A percentile compares a stretch with the other conserved stretches of the same genome.
phyloP scores from a whole-genome alignment of 169 alveolate genomes.

The Cryptosporidium xiaoi region DNA sequence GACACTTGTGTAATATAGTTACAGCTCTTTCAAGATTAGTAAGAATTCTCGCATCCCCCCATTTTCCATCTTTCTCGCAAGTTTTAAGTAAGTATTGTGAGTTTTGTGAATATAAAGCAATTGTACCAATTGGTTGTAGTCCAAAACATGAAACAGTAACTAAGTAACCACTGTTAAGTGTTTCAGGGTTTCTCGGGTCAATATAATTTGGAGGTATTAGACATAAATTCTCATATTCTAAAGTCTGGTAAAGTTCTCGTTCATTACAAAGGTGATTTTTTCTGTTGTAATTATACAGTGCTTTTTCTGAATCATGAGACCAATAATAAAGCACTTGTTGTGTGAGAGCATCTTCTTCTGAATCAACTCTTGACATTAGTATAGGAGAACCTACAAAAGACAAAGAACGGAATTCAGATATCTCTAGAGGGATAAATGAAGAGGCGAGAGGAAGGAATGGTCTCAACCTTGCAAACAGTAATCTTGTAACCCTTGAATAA shows the following conservation, averaged over 20 bases:
- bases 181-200: constrained; percentile 42
- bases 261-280: constrained; percentile 58
- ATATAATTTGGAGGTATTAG: constrained; percentile 24
- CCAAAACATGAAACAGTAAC: constrained; percentile 70
- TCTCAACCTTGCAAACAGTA: constrained; percentile 48
- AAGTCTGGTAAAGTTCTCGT: constrained; percentile 9
- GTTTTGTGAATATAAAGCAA: constrained; percentile 22
- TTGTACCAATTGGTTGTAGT: constrained; percentile 60
- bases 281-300: constrained; percentile 20
- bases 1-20: constrained; percentile 54
- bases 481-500: constrained; percentile 52
- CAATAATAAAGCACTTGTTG: constrained; percentile 60
- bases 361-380: constrained; percentile 17
- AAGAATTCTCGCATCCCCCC: constrained; percentile 55
- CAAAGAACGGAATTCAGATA: constrained; percentile 60
- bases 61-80: constrained; percentile 55
- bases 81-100: constrained; percentile 20
- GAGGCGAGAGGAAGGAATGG: constrained; percentile 52
- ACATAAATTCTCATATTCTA: constrained; percentile 36
- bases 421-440: constrained; percentile 23
- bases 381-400: constrained; percentile 63
- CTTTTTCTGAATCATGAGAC: constrained; percentile 56
- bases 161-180: constrained; percentile 24
- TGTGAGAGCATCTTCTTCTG: constrained; percentile 37
- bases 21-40: constrained; percentile 45